phyloP scores from a whole-genome alignment of 371 early-diverging fungal genomes.

The Mortierella sp. region DNA sequence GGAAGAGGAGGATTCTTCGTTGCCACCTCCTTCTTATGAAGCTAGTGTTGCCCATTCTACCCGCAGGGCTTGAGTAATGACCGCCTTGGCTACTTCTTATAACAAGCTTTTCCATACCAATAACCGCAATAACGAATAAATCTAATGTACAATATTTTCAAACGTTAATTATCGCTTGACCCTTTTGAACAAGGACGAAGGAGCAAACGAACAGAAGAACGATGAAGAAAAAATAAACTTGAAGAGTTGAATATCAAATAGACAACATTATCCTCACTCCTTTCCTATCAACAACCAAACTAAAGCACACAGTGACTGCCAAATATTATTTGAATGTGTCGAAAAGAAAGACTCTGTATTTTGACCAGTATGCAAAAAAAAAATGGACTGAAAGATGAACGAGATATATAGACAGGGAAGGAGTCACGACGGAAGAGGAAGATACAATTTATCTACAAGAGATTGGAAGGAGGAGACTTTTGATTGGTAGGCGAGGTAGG shows the following conservation, averaged over 20 bases:
- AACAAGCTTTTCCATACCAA: neutral
- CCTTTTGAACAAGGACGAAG: neutral
- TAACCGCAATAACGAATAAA: neutral
- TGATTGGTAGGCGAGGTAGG: constrained; percentile 9
- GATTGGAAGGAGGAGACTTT: neutral
- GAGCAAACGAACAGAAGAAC: neutral
- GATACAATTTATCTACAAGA: constrained; percentile 9
- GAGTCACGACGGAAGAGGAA: neutral
- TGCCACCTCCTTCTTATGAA: constrained; percentile 27
- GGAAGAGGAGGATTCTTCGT: neutral
- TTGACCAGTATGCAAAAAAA: neutral
- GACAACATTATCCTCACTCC: too few species aligned
- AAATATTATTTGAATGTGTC: too few species aligned
- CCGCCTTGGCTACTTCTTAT: neutral
- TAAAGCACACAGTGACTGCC: too few species aligned
- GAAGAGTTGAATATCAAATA: neutral
- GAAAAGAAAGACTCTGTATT: too few species aligned
- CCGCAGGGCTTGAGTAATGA: neutral
- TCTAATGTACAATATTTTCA: too few species aligned
- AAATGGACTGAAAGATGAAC: neutral
- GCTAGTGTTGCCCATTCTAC: neutral
- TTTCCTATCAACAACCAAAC: too few species aligned
- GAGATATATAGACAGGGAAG: neutral
- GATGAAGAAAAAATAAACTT: neutral
- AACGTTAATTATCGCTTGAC: too few species aligned